phyloP scores from a whole-genome alignment of 257 asterid species.

The Lavandula angustifolia region DNA sequence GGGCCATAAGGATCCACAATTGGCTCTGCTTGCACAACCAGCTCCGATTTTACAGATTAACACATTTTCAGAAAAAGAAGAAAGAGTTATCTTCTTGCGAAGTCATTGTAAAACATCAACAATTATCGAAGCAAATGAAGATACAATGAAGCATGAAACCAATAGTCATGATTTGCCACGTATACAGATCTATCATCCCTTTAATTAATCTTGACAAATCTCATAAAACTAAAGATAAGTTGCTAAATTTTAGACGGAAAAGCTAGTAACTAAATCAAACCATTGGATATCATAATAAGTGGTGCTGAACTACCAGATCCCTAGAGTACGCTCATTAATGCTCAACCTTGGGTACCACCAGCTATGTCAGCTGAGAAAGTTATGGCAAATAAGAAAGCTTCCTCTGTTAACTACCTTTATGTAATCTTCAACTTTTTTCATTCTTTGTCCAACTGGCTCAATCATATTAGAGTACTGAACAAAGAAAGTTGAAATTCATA shows the following conservation, averaged over 20 bases:
- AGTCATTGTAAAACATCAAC: conserved; percentile 21
- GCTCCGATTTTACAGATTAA: conserved; percentile 59
- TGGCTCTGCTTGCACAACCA: conserved; percentile 74
- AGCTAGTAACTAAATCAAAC: conserved; percentile 12
- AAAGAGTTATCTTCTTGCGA: conserved; percentile 29
- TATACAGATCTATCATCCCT: neutral
- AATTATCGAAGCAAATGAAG: conserved; percentile 17
- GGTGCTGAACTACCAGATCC: no score
- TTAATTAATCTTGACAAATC: neutral
- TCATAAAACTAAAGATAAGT: conserved; percentile 18
- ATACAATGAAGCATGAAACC: neutral
- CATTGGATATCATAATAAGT: neutral
- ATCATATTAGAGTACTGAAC: conserved; percentile 53
- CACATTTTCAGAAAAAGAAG: conserved; percentile 22
- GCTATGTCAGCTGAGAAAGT: neutral
- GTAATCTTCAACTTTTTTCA: conserved; percentile 22
- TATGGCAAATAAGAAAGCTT: conserved; percentile 6
- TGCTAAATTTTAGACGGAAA: neutral
- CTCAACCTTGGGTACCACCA: conserved; percentile 10
- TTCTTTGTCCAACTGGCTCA: no score
- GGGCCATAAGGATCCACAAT: conserved; percentile 92
- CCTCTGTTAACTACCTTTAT: conserved; percentile 56
- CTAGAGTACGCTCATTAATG: neutral
- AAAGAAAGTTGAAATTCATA: conserved; percentile 23
- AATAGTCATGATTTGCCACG: conserved; percentile 2